phyloP scores from a whole-genome alignment of 2,329 filamentous ascomycete species.

The Alternaria sp. region DNA sequence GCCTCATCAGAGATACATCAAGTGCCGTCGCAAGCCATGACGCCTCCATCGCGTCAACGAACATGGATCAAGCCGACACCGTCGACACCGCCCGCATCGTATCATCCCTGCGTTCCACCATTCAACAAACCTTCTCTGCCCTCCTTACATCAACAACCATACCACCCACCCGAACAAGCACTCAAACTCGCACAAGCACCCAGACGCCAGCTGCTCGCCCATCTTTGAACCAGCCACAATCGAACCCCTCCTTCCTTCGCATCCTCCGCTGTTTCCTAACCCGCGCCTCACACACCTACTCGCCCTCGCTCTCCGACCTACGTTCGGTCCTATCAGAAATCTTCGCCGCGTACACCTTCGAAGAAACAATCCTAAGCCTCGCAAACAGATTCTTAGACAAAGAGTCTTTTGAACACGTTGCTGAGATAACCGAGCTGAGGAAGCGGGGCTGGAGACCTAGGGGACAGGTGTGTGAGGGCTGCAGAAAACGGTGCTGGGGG shows the following conservation, averaged over 20 bases:
- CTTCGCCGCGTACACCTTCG: conserved; percentile 94
- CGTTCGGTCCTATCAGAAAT: conserved; percentile 86
- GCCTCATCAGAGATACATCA: conserved; percentile 58
- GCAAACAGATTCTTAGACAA: conserved; percentile 88
- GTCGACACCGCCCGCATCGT: conserved; percentile 70
- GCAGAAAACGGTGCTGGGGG: conserved; percentile 85
- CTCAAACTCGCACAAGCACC: conserved; percentile 29
- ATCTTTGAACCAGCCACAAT: conserved; percentile 37
- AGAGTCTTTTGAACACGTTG: conserved; percentile 85
- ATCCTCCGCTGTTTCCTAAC: conserved; percentile 89
- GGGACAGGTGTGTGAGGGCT: conserved; percentile 87
- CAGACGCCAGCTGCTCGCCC: conserved; percentile 25
- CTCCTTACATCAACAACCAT: conserved; percentile 74
- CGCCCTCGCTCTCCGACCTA: conserved; percentile 86
- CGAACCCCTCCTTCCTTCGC: conserved; percentile 81
- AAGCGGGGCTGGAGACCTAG: conserved; percentile 89
- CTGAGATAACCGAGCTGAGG: conserved; percentile 75
- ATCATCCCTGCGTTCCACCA: conserved; percentile 75
- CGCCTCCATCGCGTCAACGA: conserved; percentile 35
- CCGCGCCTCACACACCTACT: conserved; percentile 75
- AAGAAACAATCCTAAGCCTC: conserved; percentile 85
- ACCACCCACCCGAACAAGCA: conserved; percentile 23
- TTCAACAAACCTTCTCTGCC: conserved; percentile 91
- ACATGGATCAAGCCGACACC: conserved; percentile 23
- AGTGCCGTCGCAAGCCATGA: conserved; percentile 58